Evolutionary conservation across 2,329 filamentous ascomycete species (phyloP), one percentile per base, ranked within the genome.

Genomic region (Juglanconis sp.): DNA sequence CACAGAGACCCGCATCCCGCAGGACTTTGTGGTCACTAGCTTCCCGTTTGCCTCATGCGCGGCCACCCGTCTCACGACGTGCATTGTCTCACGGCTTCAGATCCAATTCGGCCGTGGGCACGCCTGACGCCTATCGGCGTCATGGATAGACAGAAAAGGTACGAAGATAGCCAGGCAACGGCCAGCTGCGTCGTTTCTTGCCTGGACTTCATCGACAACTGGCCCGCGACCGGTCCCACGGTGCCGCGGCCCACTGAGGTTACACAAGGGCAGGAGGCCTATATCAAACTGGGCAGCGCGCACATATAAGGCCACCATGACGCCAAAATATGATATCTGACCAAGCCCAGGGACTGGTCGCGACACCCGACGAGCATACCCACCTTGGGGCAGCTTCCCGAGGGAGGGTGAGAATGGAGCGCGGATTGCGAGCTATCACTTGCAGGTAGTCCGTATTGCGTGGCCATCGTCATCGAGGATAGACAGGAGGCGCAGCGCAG

Each of bases 291-390:
- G 24, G 52, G 48, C 48, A 53, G 30, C 38, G 50, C 48, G 60
- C 56, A 56, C 55, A 62, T 49, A 53, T 51, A 59, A 52, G 52
- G 32, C 32, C 49, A 48, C 50, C 52, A 50, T 53, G 40, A 51
- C 32, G 13, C 57, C 35, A 50, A 38, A 60, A 60, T 60, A 47
- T 60, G 61, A 63, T 60, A 57, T 55, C 51, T 63, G 57, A 63
- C 46, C 50, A 47, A 48, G 42, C 34, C 38, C 51, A 52, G 51
- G 31, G 38, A 53, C 54, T 53, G 42, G 61, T 57, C 40, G 53
- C 57, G 38, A 31, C 49, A 48, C 46, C 57, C 50, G 57, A 60
- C 44, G 17, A 2, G 13, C 2, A 17, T 34, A 51, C 13, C 60
- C 60, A 58, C 40, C 36, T 50, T 49, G 53, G 51, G 55, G 35